Percentiles rank a stretch among this genome's conserved stretches.
phyloP scores from a whole-genome alignment of 129 eudicot genomes.

The Flaveria ramosissima region DNA sequence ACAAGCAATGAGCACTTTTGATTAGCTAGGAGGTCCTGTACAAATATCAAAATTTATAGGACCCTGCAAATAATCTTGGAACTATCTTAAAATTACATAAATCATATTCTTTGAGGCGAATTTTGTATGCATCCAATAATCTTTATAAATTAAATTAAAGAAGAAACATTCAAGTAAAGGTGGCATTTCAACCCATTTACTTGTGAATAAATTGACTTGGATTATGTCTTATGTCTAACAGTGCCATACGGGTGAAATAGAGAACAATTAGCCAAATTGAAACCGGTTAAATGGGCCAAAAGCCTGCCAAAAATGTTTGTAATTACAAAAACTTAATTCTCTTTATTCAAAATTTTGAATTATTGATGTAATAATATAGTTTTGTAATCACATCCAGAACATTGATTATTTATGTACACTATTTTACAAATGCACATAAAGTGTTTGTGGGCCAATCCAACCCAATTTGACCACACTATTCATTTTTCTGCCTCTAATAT shows the following conservation, averaged over 20 bases:
- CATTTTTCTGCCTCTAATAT: neutral
- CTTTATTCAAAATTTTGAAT: neutral
- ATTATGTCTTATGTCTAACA: neutral
- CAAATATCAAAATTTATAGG: constrained; percentile 3
- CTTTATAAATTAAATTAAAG: neutral
- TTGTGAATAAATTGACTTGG: neutral
- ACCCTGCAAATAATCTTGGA: neutral
- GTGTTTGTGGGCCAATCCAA: neutral
- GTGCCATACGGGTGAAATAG: neutral
- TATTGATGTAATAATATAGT: neutral
- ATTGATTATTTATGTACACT: neutral
- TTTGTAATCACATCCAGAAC: neutral
- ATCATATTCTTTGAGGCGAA: neutral
- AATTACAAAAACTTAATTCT: neutral
- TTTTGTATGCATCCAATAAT: neutral
- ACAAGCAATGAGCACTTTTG: constrained; percentile 86
- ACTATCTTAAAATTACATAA: neutral
- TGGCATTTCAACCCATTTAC: neutral
- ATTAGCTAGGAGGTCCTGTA: constrained; percentile 84
- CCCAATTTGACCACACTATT: neutral
- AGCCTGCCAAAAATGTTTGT: neutral
- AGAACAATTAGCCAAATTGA: neutral
- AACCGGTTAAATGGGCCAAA: neutral
- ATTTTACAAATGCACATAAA: neutral
- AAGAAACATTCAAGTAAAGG: neutral